These are phyloP conservation scores for Trichoderma reesei DNA, from an alignment of 495 filamentous ascomycete genomes.

Conservation along the genomic window DNA sequence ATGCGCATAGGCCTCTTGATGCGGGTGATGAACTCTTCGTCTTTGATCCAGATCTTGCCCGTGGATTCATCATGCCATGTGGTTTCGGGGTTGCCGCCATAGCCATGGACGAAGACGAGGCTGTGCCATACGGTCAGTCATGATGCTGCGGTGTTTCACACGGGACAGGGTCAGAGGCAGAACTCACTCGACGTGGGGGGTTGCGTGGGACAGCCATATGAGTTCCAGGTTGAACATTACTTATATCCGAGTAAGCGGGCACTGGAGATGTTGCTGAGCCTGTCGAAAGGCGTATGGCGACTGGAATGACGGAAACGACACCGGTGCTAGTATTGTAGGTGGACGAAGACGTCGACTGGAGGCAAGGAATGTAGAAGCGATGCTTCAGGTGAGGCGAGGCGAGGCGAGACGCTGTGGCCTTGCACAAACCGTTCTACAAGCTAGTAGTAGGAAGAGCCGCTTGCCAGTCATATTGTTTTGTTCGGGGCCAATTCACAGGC, in stretches of 20 bases:
- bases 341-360: too few relatives aligned
- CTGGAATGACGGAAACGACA: too few relatives aligned
- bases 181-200: background rate
- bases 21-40: background rate
- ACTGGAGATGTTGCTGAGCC: background rate
- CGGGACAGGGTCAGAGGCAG: background rate
- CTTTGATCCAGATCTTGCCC: background rate
- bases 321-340: too few relatives aligned
- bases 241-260: background rate
- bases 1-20: background rate
- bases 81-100: background rate
- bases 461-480: background rate
- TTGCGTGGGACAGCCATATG: background rate
- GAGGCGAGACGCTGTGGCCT: background rate
- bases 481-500: background rate
- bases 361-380: too few relatives aligned
- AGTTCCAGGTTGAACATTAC: constrained; percentile 4
- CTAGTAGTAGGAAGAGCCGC: background rate
- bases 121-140: background rate
- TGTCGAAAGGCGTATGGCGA: background rate
- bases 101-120: constrained; percentile 1
- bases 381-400: background rate
- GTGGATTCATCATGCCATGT: constrained; percentile 1
- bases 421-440: background rate
- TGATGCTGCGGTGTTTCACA: background rate